phyloP scores from a whole-genome alignment of 805 yeast species.

The Cyberlindnera xishuangbannaensis region DNA sequence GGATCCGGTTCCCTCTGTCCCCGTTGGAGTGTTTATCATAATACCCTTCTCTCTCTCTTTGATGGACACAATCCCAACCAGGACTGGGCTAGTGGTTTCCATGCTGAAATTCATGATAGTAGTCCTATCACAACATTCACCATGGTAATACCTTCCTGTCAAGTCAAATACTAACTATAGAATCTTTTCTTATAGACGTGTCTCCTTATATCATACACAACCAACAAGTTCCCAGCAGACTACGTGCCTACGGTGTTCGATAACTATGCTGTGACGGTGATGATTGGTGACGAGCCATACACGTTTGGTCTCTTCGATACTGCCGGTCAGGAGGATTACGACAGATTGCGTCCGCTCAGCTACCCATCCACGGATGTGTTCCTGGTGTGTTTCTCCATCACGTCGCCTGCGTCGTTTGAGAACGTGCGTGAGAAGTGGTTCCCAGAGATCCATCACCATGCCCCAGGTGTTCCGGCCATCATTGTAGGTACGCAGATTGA shows the following conservation, averaged over 20 bases:
- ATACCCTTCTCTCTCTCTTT: too few species aligned
- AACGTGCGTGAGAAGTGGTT: slow-evolving; percentile 98
- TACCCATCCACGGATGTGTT: slow-evolving; percentile 98
- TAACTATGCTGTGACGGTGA: slow-evolving; percentile 89
- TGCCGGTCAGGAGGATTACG: slow-evolving; percentile 99
- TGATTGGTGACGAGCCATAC: slow-evolving; percentile 97
- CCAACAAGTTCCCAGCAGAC: slow-evolving; percentile 95
- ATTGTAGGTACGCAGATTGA: slow-evolving; percentile 97
- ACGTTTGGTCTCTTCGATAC: slow-evolving; percentile 97
- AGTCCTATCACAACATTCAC: too few species aligned
- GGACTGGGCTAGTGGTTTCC: too few species aligned
- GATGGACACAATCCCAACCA: too few species aligned
- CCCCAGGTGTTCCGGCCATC: slow-evolving; percentile 97
- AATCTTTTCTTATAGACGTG: too few species aligned
- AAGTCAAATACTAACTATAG: too few species aligned
- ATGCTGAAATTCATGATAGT: too few species aligned
- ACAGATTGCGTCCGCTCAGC: slow-evolving; percentile 90
- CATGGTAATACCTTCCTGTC: too few species aligned
- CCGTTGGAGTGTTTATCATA: too few species aligned
- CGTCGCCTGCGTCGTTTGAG: slow-evolving; percentile 95
- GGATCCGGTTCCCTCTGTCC: too few species aligned
- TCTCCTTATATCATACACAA: slow-evolving; percentile 90
- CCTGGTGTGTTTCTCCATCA: slow-evolving; percentile 91
- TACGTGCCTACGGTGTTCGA: slow-evolving; percentile 98
- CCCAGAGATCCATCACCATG: slow-evolving; percentile 96